Evolutionary conservation across 2,329 filamentous ascomycete genomes (phyloP), one percentile per base, ranked within the genome.

Genomic region (Cercospora sp.): DNA sequence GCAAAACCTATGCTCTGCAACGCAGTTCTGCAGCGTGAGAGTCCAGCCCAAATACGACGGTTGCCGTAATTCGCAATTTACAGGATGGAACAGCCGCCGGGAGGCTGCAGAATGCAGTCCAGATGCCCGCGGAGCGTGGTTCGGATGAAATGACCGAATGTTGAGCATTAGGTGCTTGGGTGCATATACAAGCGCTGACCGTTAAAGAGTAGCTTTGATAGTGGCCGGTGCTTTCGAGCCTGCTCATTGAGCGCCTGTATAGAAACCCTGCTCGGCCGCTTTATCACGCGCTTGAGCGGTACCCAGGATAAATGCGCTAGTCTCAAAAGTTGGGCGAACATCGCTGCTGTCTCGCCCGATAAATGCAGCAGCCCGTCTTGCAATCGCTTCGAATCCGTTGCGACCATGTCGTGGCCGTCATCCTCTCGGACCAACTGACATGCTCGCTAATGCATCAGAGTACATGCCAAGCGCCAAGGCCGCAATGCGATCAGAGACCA

Each of bases 401-500:
- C 45, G 18, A 48, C 45, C n/a, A 48, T 20, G 20, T 20, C 42
- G 16, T 45, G 39, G 26, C 31, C 39, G 60, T 28, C 3, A 39
- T 39, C n/a, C n/a, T n/a, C n/a, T n/a, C n/a, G n/a, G n/a, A n/a
- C n/a, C n/a, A n/a, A 42, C 61, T 39, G 48, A 64, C 26, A 30
- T 64, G 48, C 42, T 18, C 20, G 28, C n/a, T 53, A 18, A n/a
- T 20, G n/a, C 13, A 57, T 8, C 20, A 9, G 36, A 30, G 28
- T 42, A 42, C 31, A 26, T 16, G 45, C 48, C 18, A 64, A 64
- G 61, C 13, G 61, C 61, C 61, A 57, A 64, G 61, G 36, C 9
- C 18, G 13, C 13, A 8, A 31, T 36, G 18, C 48, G 33, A 63
- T 20, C 48, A 48, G n/a, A 53, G 45, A 33, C 45, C 42, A 33